These are phyloP conservation scores for Hysterangium stoloniferum DNA, from an alignment of 768 basidiomycete species.

Conservation along the genomic window DNA sequence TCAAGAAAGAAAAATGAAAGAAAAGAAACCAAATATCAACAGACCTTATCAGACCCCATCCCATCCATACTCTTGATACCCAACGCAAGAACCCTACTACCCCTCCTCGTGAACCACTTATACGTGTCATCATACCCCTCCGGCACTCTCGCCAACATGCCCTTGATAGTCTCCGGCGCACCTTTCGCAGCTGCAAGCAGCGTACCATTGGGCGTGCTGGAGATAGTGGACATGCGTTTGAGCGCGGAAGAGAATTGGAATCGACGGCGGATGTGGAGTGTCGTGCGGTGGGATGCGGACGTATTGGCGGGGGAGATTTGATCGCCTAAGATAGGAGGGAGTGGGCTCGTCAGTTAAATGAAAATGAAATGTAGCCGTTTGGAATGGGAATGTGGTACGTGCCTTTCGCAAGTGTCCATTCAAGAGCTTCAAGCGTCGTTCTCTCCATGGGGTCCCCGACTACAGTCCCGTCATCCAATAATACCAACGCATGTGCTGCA, in stretches of 20 bases:
- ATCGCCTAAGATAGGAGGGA: slow-evolving; percentile 39
- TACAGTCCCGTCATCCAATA: slow-evolving; percentile 86
- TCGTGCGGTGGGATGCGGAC: slow-evolving; percentile 45
- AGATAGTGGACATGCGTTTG: slow-evolving; percentile 94
- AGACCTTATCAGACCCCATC: slow-evolving; percentile 66
- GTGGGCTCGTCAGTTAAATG: background rate
- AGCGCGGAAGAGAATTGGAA: slow-evolving; percentile 98
- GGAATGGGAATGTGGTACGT: slow-evolving; percentile 11
- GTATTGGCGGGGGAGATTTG: slow-evolving; percentile 48
- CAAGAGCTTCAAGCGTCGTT: slow-evolving; percentile 83
- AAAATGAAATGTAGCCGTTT: background rate
- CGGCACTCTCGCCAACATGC: slow-evolving; percentile 72
- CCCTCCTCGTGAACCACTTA: slow-evolving; percentile 89
- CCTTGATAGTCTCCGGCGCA: slow-evolving; percentile 93
- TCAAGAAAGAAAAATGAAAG: background rate
- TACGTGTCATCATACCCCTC: slow-evolving; percentile 86
- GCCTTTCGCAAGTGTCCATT: slow-evolving; percentile 79
- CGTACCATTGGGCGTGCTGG: slow-evolving; percentile 53
- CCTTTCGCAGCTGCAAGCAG: slow-evolving; percentile 81
- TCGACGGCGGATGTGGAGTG: slow-evolving; percentile 73
- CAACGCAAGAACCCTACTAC: slow-evolving; percentile 88
- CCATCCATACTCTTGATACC: slow-evolving; percentile 78
- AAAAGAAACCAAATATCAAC: slow-evolving; percentile 11
- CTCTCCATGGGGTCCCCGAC: slow-evolving; percentile 99
- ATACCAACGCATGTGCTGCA: slow-evolving; percentile 89